Percentiles rank a stretch among this genome's conserved stretches.
phyloP scores from a whole-genome alignment of 495 filamentous ascomycete genomes.

The Monascus purpureus region DNA sequence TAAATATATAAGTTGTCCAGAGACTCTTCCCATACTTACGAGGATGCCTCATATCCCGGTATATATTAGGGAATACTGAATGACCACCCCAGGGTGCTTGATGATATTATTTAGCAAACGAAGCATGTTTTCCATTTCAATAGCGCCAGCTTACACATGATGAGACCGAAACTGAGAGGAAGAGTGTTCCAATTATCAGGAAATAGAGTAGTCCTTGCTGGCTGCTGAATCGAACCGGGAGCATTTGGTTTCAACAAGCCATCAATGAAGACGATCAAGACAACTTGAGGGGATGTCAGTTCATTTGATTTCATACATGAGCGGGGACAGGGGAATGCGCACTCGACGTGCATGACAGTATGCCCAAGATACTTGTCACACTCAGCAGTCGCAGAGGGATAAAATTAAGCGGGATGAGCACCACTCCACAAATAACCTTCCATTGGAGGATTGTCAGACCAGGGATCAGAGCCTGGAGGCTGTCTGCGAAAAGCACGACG shows the following conservation, averaged over 20 bases:
- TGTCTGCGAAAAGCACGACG: slow-evolving; percentile 87
- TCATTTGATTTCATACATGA: neutral
- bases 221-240: slow-evolving; percentile 74
- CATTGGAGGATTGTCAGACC: slow-evolving; percentile 56
- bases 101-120: neutral
- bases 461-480: slow-evolving; percentile 65
- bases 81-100: slow-evolving; percentile 86
- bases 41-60: slow-evolving; percentile 93
- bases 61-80: slow-evolving; percentile 92
- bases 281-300: slow-evolving; percentile 41
- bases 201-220: slow-evolving; percentile 60
- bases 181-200: slow-evolving; percentile 78
- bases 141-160: slow-evolving; percentile 52
- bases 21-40: slow-evolving; percentile 67
- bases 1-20: slow-evolving; percentile 77
- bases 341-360: slow-evolving; percentile 78
- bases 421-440: slow-evolving; percentile 75
- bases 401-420: slow-evolving; percentile 75
- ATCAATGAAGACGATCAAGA: slow-evolving; percentile 66
- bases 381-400: slow-evolving; percentile 73
- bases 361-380: slow-evolving; percentile 82
- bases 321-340: slow-evolving; percentile 22
- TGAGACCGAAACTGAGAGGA: slow-evolving; percentile 83
- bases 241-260: slow-evolving; percentile 66
- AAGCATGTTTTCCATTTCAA: too few species aligned